Percentiles rank a stretch among this genome's conserved stretches.
Evolutionary conservation across 371 early-diverging fungal genomes (phyloP).

Genomic region (Mortierella sp.): DNA sequence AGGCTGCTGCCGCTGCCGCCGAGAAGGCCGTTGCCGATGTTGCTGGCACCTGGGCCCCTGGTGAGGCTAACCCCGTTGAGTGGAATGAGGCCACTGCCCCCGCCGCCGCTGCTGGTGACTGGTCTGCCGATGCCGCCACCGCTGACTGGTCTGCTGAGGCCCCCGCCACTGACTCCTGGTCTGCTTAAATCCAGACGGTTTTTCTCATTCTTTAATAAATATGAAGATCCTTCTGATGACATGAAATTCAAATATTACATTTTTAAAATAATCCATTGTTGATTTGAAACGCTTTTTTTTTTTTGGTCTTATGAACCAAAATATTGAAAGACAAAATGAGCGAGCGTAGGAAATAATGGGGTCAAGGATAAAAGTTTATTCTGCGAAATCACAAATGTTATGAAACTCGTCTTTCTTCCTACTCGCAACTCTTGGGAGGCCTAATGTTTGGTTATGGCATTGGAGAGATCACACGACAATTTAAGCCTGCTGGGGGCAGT

Average conservation of each 20-base stretch:
- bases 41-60: slow-evolving; percentile 53
- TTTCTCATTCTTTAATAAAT: slow-evolving; percentile 7
- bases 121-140: slow-evolving; percentile 64
- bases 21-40: slow-evolving; percentile 38
- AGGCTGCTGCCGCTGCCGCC: slow-evolving; percentile 58
- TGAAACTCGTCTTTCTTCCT: slow-evolving; percentile 21
- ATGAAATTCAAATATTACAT: background rate
- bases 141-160: slow-evolving; percentile 71
- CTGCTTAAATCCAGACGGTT: slow-evolving; percentile 51
- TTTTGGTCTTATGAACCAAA: too few species aligned
- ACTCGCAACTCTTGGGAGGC: slow-evolving; percentile 53
- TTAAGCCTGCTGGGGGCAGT: slow-evolving; percentile 57
- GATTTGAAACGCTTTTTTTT: too few species aligned
- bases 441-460: background rate
- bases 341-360: background rate
- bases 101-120: slow-evolving; percentile 60
- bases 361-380: slow-evolving; percentile 18
- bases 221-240: slow-evolving; percentile 7
- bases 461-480: slow-evolving; percentile 8
- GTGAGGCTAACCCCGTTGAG: slow-evolving; percentile 49
- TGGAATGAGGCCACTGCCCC: slow-evolving; percentile 45
- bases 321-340: background rate
- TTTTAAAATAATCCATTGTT: background rate
- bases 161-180: slow-evolving; percentile 61
- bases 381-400: slow-evolving; percentile 3